Conservation (phyloP, 169 alveolate genomes). For the Cyclospora cayetanensis region DNA sequence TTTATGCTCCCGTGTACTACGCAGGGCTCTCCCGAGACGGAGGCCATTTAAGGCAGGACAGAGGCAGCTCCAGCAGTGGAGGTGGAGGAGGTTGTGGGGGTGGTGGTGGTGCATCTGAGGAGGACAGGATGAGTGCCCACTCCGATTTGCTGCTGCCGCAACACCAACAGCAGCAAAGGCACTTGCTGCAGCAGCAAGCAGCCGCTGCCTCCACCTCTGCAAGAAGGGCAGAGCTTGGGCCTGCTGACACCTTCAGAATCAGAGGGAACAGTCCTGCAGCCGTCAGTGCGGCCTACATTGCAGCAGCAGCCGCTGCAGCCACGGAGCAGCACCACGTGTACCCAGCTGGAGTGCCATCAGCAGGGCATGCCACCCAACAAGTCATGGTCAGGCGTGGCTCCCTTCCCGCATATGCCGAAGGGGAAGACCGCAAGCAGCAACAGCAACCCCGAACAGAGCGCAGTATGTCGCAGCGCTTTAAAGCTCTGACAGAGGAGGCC, state of each 20-base stretch:
- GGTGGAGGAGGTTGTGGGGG: neutral
- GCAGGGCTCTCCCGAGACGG: slow-evolving; percentile 62
- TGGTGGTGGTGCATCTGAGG: neutral
- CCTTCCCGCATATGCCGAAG: neutral
- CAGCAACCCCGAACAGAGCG: slow-evolving; percentile 29
- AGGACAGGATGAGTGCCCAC: neutral
- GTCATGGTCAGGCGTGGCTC: neutral
- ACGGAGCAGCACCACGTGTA: neutral
- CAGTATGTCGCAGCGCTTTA: neutral
- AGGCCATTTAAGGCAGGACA: slow-evolving; percentile 30
- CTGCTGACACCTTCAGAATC: neutral
- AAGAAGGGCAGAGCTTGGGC: neutral
- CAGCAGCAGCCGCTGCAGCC: slow-evolving; percentile 16
- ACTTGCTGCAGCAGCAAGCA: slow-evolving; percentile 28
- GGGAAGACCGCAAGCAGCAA: neutral
- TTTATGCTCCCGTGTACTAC: slow-evolving; percentile 51
- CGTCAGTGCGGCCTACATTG: neutral
- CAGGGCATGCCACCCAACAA: neutral
- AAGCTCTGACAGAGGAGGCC: neutral
- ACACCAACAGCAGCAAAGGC: slow-evolving; percentile 24
- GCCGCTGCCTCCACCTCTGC: neutral
- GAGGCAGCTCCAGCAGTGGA: slow-evolving; percentile 10
- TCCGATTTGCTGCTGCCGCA: neutral
- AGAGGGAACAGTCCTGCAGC: slow-evolving; percentile 1
- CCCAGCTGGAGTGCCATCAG: neutral